Percentiles rank a stretch among this genome's conserved stretches.
These are phyloP conservation scores for Xylaria sp. DNA, from an alignment of 2,329 filamentous ascomycete genomes.

Conservation along the genomic window DNA sequence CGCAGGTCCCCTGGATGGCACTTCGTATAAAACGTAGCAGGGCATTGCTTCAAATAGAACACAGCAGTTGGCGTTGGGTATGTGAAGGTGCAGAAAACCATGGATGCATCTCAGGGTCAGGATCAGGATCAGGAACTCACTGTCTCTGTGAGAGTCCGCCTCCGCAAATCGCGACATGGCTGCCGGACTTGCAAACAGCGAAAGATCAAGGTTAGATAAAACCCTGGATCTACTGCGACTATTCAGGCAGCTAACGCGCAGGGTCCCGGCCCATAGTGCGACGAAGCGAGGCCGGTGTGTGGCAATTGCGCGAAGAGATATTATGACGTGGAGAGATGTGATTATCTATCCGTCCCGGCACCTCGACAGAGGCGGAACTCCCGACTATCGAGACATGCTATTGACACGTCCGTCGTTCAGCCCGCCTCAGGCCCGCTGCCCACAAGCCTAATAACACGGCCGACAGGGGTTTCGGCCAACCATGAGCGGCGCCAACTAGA, in stretches of 20 bases:
- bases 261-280: constrained; percentile 4
- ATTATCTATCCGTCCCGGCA: constrained; percentile 14
- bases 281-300: constrained; percentile 21
- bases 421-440: background rate
- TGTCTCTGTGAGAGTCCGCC: constrained; percentile 8
- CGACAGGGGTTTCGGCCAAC: constrained; percentile 13
- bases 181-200: constrained; percentile 23
- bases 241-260: background rate
- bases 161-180: constrained; percentile 24
- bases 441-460: constrained; percentile 1
- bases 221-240: background rate
- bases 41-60: background rate
- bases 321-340: constrained; percentile 20
- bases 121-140: too few species aligned
- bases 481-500: constrained; percentile 13
- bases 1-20: background rate
- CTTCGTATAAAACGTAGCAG: background rate
- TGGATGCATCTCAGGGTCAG: constrained; percentile 10
- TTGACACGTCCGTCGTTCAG: background rate
- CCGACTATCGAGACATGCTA: background rate
- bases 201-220: constrained; percentile 22
- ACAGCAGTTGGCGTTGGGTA: background rate
- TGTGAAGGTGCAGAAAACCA: background rate
- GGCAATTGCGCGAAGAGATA: constrained; percentile 22
- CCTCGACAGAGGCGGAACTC: constrained; percentile 1